These are phyloP conservation scores for Dioszegia hungarica DNA, from an alignment of 768 basidiomycete species.

Conservation along the genomic window DNA sequence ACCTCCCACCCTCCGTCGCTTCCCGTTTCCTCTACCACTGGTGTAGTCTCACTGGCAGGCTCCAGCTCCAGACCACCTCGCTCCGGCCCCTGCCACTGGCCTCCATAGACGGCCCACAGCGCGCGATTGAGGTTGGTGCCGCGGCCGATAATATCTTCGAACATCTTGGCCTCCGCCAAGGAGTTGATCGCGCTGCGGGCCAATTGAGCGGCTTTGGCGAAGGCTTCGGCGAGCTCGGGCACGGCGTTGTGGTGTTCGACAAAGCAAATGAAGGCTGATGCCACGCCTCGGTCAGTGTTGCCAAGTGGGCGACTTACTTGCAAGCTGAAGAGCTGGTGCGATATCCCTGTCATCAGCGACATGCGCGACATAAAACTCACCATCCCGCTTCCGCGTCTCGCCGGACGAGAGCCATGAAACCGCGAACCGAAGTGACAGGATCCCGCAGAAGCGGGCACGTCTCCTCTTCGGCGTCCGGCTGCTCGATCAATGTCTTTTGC, in stretches of 20 bases:
- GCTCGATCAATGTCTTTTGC: background rate
- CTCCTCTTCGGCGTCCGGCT: slow-evolving; percentile 11
- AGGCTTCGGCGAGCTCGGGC: slow-evolving; percentile 9
- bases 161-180: slow-evolving; percentile 16
- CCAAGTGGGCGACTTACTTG: slow-evolving; percentile 13
- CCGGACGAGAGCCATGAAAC: slow-evolving; percentile 36
- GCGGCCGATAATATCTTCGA: slow-evolving; percentile 26
- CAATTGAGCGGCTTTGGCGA: slow-evolving; percentile 12
- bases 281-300: slow-evolving; percentile 18
- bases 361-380: slow-evolving; percentile 1
- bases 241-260: slow-evolving; percentile 26
- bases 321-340: slow-evolving; percentile 25
- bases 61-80: slow-evolving; percentile 7
- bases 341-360: slow-evolving; percentile 27
- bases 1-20: slow-evolving; percentile 26
- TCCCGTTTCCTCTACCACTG: background rate
- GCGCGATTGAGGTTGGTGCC: slow-evolving; percentile 18
- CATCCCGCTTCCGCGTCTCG: slow-evolving; percentile 25
- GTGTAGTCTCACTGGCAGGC: background rate
- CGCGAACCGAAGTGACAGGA: slow-evolving; percentile 24
- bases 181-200: slow-evolving; percentile 21
- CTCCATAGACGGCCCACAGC: slow-evolving; percentile 24
- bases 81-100: slow-evolving; percentile 11
- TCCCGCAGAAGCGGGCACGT: slow-evolving; percentile 24
- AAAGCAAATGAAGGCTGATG: slow-evolving; percentile 31